phyloP scores from a whole-genome alignment of 176 grass and related monocot species.

The Echinochloa phyllopogon region DNA sequence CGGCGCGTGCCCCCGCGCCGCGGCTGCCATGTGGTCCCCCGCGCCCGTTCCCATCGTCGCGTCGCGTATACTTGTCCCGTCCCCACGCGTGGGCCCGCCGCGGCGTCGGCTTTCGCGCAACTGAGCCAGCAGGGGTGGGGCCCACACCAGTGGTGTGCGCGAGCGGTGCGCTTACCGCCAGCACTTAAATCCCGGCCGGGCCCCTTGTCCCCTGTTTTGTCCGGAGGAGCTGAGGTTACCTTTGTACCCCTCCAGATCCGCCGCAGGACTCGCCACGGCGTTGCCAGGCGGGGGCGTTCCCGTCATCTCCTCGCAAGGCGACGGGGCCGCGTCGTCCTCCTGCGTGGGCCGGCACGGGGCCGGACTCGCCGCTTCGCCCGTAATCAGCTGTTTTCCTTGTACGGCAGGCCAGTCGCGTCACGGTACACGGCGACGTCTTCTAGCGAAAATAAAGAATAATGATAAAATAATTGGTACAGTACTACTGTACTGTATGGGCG shows the following conservation, averaged over 20 bases:
- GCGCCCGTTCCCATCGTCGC: background rate
- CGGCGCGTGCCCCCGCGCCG: background rate
- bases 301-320: background rate
- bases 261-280: background rate
- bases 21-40: slow-evolving; percentile 3
- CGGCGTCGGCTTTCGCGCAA: background rate
- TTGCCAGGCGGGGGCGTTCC: rapidly evolving
- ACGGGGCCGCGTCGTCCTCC: background rate
- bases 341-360: background rate
- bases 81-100: background rate
- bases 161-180: background rate
- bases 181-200: background rate
- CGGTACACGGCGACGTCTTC: background rate
- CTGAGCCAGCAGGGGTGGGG: background rate
- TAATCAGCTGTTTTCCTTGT: background rate
- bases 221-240: rapidly evolving
- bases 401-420: background rate
- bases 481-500: too few relatives aligned
- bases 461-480: background rate
- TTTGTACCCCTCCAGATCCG: background rate
- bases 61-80: background rate
- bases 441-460: background rate
- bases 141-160: background rate
- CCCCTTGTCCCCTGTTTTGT: background rate
- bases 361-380: background rate